Evolutionary conservation across 805 yeast species (phyloP).

Genomic region (Grigorovia transvaalensis): DNA sequence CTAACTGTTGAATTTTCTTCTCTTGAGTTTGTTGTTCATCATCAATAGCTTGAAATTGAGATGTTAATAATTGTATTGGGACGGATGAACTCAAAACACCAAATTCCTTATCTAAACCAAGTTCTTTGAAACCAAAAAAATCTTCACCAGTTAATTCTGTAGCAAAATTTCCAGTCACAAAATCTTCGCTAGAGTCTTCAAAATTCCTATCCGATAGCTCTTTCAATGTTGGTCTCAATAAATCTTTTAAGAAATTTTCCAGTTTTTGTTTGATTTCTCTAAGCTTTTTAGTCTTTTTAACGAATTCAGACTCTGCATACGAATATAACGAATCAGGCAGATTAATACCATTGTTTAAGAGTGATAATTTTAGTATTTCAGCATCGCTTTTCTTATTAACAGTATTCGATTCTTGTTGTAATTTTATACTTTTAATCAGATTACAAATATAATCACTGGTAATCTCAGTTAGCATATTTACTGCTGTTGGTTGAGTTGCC

Average conservation of each 20-base stretch:
- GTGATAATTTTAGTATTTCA: slow-evolving; percentile 48
- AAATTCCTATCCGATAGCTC: slow-evolving; percentile 71
- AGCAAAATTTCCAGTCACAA: slow-evolving; percentile 88
- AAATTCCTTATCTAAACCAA: slow-evolving; percentile 88
- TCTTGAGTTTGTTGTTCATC: slow-evolving; percentile 46
- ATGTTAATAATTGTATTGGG: slow-evolving; percentile 67
- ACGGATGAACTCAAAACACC: slow-evolving; percentile 75
- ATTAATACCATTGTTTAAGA: slow-evolving; percentile 78
- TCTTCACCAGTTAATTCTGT: slow-evolving; percentile 85
- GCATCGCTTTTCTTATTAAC: slow-evolving; percentile 23
- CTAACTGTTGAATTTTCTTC: slow-evolving; percentile 50
- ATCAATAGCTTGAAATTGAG: slow-evolving; percentile 53
- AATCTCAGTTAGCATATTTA: slow-evolving; percentile 68
- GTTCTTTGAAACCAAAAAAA: slow-evolving; percentile 91
- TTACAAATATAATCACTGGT: slow-evolving; percentile 75
- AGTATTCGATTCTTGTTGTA: slow-evolving; percentile 56
- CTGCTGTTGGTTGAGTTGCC: slow-evolving; percentile 64
- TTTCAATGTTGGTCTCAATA: slow-evolving; percentile 69
- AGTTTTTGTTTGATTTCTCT: slow-evolving; percentile 58
- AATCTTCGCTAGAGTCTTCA: slow-evolving; percentile 86
- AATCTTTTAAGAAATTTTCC: slow-evolving; percentile 61
- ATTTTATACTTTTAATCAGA: slow-evolving; percentile 56
- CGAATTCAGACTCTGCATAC: slow-evolving; percentile 61
- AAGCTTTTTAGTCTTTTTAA: slow-evolving; percentile 59
- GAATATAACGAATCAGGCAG: slow-evolving; percentile 67